Base-by-base conservation (phyloP, 2,329 filamentous ascomycete genomes). In the Alternaria solani region DNA sequence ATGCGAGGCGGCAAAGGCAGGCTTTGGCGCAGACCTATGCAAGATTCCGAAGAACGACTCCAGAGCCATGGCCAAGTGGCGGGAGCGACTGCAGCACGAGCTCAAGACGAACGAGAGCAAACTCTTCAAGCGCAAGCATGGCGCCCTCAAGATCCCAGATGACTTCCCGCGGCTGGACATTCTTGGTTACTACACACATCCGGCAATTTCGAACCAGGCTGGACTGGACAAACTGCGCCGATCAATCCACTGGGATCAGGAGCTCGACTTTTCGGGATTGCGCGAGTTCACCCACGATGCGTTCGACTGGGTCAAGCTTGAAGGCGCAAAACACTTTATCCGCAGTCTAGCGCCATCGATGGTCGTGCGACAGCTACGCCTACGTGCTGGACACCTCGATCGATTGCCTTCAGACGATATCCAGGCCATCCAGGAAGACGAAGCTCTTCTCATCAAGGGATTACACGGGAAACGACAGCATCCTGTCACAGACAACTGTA, bases 1-100 rank as follows among this genome's bases (percentile, higher is more conserved):
- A 0, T 95, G 91, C 67, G 93, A 97, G 75, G 96, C 95, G 55
- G 94, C 94, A 34, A 88, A 88, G 70, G 95, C 93, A 53, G 93
- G 94, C 0, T 98, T 94, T 77, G 95, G 94, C 2, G 86, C 84
- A 59, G 87, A 90, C 36, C 80, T 98, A 4, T 94, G 91, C 74
- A 83, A 80, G 2, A 79, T 95, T 28, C 85, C 87, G 58, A 82
- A 80, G 34, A 83, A 85, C 5, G 89, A 94, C 67, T 78, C 78
- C 2, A 80, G 78, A 1, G 89, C 85, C 3, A 80, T 96, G 46
- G 80, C 79, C 1, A 81, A 83, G 23, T 98, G 94, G 95, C 89
- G 89, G 67, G 84, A 90, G 9, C 82, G 86, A 41, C 79, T 99
- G 8, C 81, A 87, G 41, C 88, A 91, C 61, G 93, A 98, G 75